Evolutionary conservation across 148 eudicot species (phyloP).

Genomic region (Dianthus caryophyllus): DNA sequence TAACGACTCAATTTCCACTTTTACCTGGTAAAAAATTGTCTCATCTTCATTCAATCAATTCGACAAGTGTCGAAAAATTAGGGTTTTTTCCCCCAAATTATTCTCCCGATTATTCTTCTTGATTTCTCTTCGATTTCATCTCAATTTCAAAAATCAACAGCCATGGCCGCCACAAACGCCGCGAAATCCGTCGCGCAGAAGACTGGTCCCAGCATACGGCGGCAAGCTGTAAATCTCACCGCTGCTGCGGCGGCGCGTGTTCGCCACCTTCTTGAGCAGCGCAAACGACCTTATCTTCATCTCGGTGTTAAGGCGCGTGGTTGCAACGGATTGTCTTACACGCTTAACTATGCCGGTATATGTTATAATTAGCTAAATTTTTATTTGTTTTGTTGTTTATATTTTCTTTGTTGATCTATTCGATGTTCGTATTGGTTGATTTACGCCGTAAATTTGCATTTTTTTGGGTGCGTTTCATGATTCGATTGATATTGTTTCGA

Average conservation of each 20-base stretch:
- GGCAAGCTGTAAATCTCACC: conserved; percentile 53
- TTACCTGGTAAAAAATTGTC: no score
- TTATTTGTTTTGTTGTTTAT: not conserved
- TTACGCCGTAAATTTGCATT: not conserved
- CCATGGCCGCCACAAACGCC: conserved; percentile 5
- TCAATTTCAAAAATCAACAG: not conserved
- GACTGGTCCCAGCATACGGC: conserved; percentile 38
- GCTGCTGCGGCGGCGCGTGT: conserved; percentile 70
- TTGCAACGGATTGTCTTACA: conserved; percentile 72
- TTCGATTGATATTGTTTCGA: no score
- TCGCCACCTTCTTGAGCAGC: conserved; percentile 49
- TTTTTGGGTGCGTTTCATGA: no score
- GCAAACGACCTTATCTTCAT: conserved; percentile 46
- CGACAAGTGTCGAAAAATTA: no score
- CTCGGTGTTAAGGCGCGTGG: conserved; percentile 78
- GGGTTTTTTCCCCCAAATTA: not conserved
- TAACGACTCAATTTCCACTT: no score
- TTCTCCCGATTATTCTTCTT: not conserved
- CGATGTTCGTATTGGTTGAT: not conserved
- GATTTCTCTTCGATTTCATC: not conserved
- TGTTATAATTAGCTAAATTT: no score
- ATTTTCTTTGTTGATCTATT: not conserved
- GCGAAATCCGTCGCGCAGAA: conserved; percentile 28
- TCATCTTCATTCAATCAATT: no score
- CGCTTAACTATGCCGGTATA: conserved; percentile 53